phyloP scores from a whole-genome alignment of 495 filamentous ascomycete species.

The Xylaria nigripes region DNA sequence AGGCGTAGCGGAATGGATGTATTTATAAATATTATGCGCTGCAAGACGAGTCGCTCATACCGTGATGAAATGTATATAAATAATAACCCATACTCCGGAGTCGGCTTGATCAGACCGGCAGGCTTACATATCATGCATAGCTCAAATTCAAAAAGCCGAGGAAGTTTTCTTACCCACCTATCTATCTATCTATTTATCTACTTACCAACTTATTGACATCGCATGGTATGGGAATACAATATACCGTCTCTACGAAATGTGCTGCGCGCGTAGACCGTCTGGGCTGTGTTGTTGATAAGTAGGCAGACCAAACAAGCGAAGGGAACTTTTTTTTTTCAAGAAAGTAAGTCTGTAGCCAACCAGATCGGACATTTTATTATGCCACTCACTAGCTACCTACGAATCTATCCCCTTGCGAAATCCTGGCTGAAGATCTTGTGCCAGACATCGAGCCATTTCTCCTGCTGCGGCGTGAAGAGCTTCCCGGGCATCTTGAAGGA shows the following conservation, averaged over 20 bases:
- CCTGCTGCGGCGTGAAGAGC: constrained; percentile 56
- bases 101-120: neutral
- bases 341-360: neutral
- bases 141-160: neutral
- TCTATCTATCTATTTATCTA: neutral
- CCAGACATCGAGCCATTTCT: constrained; percentile 68
- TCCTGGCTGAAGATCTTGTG: constrained; percentile 41
- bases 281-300: too few species aligned
- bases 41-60: neutral
- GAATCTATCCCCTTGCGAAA: constrained; percentile 1
- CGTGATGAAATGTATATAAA: neutral
- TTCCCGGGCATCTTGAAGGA: constrained; percentile 68
- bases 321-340: neutral
- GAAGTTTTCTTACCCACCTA: too few species aligned
- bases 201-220: neutral
- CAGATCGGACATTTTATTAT: neutral
- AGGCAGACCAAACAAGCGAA: neutral
- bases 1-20: neutral
- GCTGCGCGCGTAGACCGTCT: too few species aligned
- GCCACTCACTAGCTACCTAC: neutral
- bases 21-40: neutral
- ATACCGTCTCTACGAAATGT: neutral
- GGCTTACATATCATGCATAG: neutral
- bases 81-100: neutral
- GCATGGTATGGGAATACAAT: neutral